Evolutionary conservation across 192 early-diverging fungal species (phyloP).

Genomic region (Linnemannia elongata): DNA sequence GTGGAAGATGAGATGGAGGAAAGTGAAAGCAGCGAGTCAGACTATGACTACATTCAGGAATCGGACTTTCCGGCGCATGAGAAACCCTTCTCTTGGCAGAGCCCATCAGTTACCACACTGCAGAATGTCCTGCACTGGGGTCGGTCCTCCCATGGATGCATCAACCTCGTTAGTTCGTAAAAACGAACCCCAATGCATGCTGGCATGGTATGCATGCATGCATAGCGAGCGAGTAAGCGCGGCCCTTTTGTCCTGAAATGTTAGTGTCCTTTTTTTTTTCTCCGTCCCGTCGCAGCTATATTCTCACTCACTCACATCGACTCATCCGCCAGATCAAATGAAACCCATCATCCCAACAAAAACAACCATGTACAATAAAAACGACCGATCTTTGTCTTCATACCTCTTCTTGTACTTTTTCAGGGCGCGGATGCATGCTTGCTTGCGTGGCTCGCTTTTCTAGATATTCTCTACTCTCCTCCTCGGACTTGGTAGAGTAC

Average conservation of each 20-base stretch:
- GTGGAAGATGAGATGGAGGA: background rate
- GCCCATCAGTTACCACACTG: constrained; percentile 1
- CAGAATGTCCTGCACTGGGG: constrained; percentile 44
- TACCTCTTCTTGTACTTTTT: background rate
- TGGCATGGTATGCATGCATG: background rate
- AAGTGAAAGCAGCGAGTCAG: background rate
- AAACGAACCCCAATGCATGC: too few species aligned
- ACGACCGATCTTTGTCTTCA: background rate
- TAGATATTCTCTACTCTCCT: too few species aligned
- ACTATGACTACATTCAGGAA: constrained; percentile 12
- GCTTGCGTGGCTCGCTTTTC: too few species aligned
- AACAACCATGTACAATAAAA: constrained; percentile 1
- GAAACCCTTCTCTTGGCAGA: constrained; percentile 33
- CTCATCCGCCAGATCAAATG: background rate
- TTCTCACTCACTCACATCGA: background rate
- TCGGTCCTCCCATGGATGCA: constrained; percentile 36
- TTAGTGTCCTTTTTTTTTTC: background rate
- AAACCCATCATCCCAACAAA: background rate
- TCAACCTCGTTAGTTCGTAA: constrained; percentile 32
- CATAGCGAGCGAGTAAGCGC: background rate
- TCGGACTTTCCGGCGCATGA: background rate
- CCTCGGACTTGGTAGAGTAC: too few species aligned
- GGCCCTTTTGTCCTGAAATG: background rate
- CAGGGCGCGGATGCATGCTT: too few species aligned
- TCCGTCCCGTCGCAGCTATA: background rate